Base-by-base conservation (phyloP, 371 early-diverging fungal genomes). In the Parasitella parasitica region DNA sequence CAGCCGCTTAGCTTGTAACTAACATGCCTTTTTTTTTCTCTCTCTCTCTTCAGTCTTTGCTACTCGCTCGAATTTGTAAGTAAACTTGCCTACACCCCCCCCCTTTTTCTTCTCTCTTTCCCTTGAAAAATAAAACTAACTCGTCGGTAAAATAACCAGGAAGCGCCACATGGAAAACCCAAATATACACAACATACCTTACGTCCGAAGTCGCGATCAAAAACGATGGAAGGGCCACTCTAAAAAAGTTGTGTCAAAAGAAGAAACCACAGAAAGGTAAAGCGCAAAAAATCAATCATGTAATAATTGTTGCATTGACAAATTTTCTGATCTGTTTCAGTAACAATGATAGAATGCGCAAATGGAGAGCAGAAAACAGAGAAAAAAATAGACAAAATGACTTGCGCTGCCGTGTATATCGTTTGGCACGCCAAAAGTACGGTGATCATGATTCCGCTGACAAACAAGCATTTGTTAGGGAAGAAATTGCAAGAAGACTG, bases 301-400 rank as follows among this genome's bases (percentile, higher is more conserved):
- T 4, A 22, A 52, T 37, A 61, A 55, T 27, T 27, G 54, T 43
- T 46, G 34, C 60, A 59, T 64, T 60, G 61, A 56, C 49, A 36
- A 51, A 57, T 12, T 36, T 39, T 67, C 66, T 66, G 66, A 66
- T 63, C 59, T 48, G 20, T 58, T 39, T 59, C 55, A 63, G 58
- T 22, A 63, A 57, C 50, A 57, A 49, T 61, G 69, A 63, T 59
- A 69, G 86, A 54, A 86, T 86, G 86, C 78, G 86, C n/a, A 71
- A 84, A 54, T 86, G 86, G 86, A 57, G 86, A 34, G 80, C 86
- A n/a, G 81, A 83, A 59, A 86, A 86, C 39, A 72, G 81, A 53
- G 86, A 86, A 50, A 86, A 86, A 51, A 86, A 89, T 58, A 73
- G 83, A 52, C 77, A 85, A 51, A 89, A 89, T 60, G 89, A 89